These are phyloP conservation scores for Sonneratia caseolaris DNA, from an alignment of 345 rosid species.

Conservation along the genomic window DNA sequence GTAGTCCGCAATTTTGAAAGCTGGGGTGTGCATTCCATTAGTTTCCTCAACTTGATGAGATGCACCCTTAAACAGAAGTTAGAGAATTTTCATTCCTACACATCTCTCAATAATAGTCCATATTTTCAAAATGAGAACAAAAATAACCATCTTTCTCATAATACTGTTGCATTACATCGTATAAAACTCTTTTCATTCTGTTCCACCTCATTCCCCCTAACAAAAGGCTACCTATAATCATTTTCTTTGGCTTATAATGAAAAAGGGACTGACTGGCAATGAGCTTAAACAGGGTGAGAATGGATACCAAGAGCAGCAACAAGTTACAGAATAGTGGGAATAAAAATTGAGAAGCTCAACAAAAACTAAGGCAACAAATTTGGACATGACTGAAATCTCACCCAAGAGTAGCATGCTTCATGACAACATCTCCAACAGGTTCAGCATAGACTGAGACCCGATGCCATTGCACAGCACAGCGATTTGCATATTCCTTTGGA, in stretches of 20 bases:
- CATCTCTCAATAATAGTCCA: too few relatives aligned
- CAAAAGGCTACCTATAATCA: neutral
- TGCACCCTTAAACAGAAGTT: too few relatives aligned
- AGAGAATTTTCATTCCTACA: too few relatives aligned
- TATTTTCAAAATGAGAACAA: too few relatives aligned
- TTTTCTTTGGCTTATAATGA: neutral
- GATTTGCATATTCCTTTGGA: constrained; percentile 61
- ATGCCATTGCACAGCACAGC: constrained; percentile 79
- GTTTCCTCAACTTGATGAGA: too few relatives aligned
- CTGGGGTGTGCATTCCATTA: too few relatives aligned
- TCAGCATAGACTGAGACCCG: constrained; percentile 68
- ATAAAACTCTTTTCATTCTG: too few relatives aligned
- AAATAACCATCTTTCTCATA: too few relatives aligned
- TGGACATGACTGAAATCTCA: constrained; percentile 24
- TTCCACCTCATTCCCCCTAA: too few relatives aligned
- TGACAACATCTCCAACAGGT: constrained; percentile 39
- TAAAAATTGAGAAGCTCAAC: neutral
- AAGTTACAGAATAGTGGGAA: neutral
- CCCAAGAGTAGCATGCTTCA: constrained; percentile 67
- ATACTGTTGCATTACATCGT: too few relatives aligned
- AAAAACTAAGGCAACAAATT: neutral
- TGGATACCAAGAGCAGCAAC: neutral
- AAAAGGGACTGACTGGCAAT: neutral
- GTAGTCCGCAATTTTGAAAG: too few relatives aligned
- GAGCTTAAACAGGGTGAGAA: neutral